Percentiles rank a stretch among this genome's conserved stretches.
Conservation (phyloP, 331 rosid genomes). For the Ulmus americana region DNA sequence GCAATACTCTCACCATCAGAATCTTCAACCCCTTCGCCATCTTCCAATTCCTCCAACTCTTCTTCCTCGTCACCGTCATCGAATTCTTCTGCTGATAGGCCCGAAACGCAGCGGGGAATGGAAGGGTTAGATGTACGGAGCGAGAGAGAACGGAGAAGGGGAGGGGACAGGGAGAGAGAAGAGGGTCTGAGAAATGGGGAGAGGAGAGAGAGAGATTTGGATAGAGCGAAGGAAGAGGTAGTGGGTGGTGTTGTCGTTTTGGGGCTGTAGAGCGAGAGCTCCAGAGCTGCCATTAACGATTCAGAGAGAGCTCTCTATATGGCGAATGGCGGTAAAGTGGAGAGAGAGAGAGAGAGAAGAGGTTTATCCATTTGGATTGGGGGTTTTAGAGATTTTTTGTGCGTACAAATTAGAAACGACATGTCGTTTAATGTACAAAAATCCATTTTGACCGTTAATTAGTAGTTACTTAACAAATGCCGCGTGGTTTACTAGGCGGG, state of each 20-base stretch:
- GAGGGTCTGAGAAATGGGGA: constrained; percentile 25
- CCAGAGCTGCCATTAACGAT: constrained; percentile 39
- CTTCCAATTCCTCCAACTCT: constrained; percentile 25
- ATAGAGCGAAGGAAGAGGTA: constrained; percentile 12
- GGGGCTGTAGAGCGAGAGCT: constrained; percentile 20
- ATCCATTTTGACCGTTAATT: too few species aligned
- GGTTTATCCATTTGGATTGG: constrained; percentile 16
- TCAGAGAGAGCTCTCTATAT: neutral
- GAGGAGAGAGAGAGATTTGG: constrained; percentile 39
- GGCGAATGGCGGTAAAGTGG: constrained; percentile 12
- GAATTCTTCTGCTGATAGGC: constrained; percentile 14
- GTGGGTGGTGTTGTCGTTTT: neutral
- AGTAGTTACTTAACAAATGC: too few species aligned
- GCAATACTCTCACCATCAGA: constrained; percentile 26
- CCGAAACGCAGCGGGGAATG: constrained; percentile 32
- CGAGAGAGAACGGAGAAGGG: constrained; percentile 2
- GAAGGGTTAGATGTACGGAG: constrained; percentile 12
- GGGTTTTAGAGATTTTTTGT: constrained; percentile 2
- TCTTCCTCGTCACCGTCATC: constrained; percentile 16
- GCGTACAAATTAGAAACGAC: neutral
- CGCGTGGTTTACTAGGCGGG: too few species aligned
- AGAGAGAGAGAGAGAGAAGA: neutral
- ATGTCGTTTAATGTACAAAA: neutral
- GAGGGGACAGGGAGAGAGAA: constrained; percentile 18
- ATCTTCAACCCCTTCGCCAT: constrained; percentile 19